Percentiles rank a stretch among this genome's conserved stretches.
Conservation (phyloP, 805 yeast species). For the Starmerella floricola region DNA sequence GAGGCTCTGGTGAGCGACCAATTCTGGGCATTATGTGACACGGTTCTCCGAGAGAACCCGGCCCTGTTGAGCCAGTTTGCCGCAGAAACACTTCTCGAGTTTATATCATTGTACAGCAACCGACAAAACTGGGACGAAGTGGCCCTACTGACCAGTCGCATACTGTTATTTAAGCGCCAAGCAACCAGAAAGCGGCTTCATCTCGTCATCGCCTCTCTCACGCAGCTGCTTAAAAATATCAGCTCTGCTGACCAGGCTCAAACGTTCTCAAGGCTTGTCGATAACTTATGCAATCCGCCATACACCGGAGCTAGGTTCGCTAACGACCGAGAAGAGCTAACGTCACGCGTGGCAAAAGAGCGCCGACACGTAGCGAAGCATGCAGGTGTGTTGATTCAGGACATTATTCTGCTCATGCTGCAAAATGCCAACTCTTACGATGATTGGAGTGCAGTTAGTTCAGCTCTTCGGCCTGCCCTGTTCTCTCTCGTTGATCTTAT, state of each 20-base stretch:
- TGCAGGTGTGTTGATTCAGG: slow-evolving; percentile 38
- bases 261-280: slow-evolving; percentile 44
- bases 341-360: slow-evolving; percentile 42
- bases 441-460: slow-evolving; percentile 3
- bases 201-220: slow-evolving; percentile 40
- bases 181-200: slow-evolving; percentile 66
- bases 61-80: slow-evolving; percentile 57
- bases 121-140: not conserved
- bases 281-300: slow-evolving; percentile 65
- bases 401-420: slow-evolving; percentile 47
- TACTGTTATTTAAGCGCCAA: slow-evolving; percentile 56
- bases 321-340: slow-evolving; percentile 33
- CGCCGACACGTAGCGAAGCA: slow-evolving; percentile 33
- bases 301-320: slow-evolving; percentile 25
- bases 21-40: slow-evolving; percentile 31
- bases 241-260: slow-evolving; percentile 10
- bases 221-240: slow-evolving; percentile 38
- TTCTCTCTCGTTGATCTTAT: slow-evolving; percentile 57
- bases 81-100: slow-evolving; percentile 42
- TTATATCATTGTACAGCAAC: slow-evolving; percentile 25
- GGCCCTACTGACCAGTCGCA: slow-evolving; percentile 41
- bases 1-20: slow-evolving; percentile 4
- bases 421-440: slow-evolving; percentile 14
- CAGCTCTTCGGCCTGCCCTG: slow-evolving; percentile 41
- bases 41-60: slow-evolving; percentile 36